Evolutionary conservation across 371 early-diverging fungal species (phyloP), one percentile per base, ranked within the genome.

Genomic region (Mucor sp.): DNA sequence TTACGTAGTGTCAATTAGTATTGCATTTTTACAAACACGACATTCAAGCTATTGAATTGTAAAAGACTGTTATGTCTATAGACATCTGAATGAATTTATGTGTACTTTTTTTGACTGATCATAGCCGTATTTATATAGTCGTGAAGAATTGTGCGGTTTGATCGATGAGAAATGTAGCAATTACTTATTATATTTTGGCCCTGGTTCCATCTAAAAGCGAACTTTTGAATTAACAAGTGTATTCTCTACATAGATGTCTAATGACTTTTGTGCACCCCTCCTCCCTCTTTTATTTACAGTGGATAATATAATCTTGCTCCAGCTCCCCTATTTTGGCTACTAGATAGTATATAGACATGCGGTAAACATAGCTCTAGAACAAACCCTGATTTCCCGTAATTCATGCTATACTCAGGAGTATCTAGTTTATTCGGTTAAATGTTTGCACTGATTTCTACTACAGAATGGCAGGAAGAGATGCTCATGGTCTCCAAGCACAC

Each of bases 171-270:
- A 37, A 37, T 37, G 11, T 37, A 37, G 37, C 37, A 37, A 48
- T 23, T 48, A 48, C 21, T 48, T 21, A 60, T 60, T 60, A 28
- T 47, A 30, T 44, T 48, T 62, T 7, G 21, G 48, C 17, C 62
- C 21, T 33, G 32, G 62, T 48, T 50, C 6, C 32, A 62, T 62
- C 62, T 62, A 47, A 62, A 62, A 62, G 62, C 48, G 25, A 62
- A 19, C 50, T 47, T 62, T 27, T 48, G 21, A 23, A 48, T 48
- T 48, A 48, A 12, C 48, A 48, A 25, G 25, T 23, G 23, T 21
- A 21, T 41, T 8, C 27, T 43, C 5, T 4, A n/a, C n/a, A n/a
- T n/a, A 27, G 27, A 41, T 17, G 15, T 27, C 32, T 58, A 19
- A n/a, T 37, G 39, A 12, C 21, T 33, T 57, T 27, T 33, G 7